phyloP scores from a whole-genome alignment of 139 green algal genomes.

The Closterium sp. region DNA sequence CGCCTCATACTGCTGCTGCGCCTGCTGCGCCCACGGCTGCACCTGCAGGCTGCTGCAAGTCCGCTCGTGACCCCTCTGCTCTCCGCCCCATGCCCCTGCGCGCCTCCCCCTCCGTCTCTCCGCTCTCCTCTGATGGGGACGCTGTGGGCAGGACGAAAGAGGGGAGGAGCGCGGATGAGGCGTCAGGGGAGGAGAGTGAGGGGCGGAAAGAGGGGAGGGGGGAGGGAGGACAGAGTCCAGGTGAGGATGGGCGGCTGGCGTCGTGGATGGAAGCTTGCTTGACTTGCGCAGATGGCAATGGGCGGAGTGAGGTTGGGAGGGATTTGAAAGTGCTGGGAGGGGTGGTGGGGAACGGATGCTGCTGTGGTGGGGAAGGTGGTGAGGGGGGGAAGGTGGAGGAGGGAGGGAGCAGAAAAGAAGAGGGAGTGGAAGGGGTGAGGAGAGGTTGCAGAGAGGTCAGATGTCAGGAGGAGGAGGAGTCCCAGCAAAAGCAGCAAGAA shows the following conservation, averaged over 20 bases:
- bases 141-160: neutral
- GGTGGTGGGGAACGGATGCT: neutral
- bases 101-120: neutral
- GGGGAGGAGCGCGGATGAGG: neutral
- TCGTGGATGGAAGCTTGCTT: neutral
- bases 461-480: neutral
- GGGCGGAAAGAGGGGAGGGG: neutral
- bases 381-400: neutral
- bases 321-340: neutral
- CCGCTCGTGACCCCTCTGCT: neutral
- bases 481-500: neutral
- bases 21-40: neutral
- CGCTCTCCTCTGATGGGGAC: neutral
- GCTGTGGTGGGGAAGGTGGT: neutral
- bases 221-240: neutral
- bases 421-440: neutral
- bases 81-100: neutral
- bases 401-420: neutral
- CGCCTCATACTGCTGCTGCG: neutral
- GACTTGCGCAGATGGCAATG: neutral
- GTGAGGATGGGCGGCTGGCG: neutral
- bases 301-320: neutral
- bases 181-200: neutral
- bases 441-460: neutral
- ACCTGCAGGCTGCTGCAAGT: neutral